Conservation (phyloP, 106 monocot species). For the Chionographis japonica region DNA sequence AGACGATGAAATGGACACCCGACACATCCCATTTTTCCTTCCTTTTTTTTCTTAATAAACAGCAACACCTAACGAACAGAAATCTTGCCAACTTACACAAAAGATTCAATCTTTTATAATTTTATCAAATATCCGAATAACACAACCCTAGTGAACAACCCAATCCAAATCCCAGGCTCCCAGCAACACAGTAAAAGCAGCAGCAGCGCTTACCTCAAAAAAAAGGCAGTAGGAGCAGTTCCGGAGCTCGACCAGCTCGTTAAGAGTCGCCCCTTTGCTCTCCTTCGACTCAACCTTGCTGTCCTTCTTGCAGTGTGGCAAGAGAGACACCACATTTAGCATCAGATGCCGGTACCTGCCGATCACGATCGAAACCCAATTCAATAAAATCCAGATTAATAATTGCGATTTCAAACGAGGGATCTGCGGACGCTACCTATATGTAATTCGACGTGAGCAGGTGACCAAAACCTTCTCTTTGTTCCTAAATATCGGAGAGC, state of each 20-base stretch:
- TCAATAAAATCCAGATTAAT: neutral
- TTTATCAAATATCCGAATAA: too few relatives aligned
- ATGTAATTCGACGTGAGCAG: conserved; percentile 83
- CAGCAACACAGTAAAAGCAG: neutral
- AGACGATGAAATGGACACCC: too few relatives aligned
- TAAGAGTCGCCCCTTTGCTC: conserved; percentile 73
- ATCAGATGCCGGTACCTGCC: conserved; percentile 88
- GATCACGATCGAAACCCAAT: neutral
- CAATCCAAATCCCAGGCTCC: neutral
- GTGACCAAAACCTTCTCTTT: conserved; percentile 92
- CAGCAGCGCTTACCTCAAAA: conserved; percentile 66
- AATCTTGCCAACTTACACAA: too few relatives aligned
- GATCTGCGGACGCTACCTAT: conserved; percentile 31
- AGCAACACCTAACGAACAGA: too few relatives aligned
- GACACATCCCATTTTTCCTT: too few relatives aligned
- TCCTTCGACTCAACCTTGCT: conserved; percentile 91
- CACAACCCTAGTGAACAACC: too few relatives aligned
- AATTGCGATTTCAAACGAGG: neutral
- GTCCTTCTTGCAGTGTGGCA: conserved; percentile 92
- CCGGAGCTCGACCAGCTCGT: conserved; percentile 83
- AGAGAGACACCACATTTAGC: conserved; percentile 74
- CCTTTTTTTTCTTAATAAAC: too few relatives aligned
- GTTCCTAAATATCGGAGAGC: conserved; percentile 52
- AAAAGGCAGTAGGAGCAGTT: conserved; percentile 87
- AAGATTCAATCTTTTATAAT: too few relatives aligned